Percentiles rank a stretch among this genome's conserved stretches.
Evolutionary conservation across 2,329 filamentous ascomycete genomes (phyloP).

Genomic region (Calonectria hongkongensis): DNA sequence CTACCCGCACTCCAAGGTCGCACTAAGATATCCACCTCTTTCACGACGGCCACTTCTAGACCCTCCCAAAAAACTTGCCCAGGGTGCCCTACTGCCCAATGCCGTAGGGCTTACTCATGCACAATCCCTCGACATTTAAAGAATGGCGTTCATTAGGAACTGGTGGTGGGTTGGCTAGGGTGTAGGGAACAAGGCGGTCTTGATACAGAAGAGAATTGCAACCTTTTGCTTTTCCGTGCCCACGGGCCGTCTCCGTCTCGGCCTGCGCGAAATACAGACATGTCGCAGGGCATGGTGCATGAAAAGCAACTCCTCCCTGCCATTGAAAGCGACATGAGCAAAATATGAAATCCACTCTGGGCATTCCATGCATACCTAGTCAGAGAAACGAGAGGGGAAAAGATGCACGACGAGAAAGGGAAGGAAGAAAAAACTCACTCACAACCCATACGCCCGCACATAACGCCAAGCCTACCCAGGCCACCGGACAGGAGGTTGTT

Average conservation of each 20-base stretch:
- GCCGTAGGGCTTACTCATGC: constrained; percentile 8
- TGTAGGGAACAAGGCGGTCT: background rate
- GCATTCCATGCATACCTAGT: background rate
- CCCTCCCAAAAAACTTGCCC: background rate
- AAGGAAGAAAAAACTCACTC: background rate
- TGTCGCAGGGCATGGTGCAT: background rate
- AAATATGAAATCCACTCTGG: background rate
- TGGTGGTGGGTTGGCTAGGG: background rate
- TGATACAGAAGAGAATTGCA: background rate
- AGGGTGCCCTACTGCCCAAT: background rate
- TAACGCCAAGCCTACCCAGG: background rate
- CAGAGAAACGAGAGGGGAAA: background rate
- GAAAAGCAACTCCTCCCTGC: background rate
- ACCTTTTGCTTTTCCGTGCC: background rate
- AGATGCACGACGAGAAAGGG: no score
- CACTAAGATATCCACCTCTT: constrained; percentile 12
- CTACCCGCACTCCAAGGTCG: background rate
- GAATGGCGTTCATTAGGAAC: background rate
- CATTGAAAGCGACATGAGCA: background rate
- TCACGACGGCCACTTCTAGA: background rate
- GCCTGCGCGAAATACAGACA: constrained; percentile 10
- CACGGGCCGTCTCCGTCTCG: background rate
- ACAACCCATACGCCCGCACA: no score
- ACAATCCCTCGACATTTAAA: background rate
- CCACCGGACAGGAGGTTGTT: background rate